Evolutionary conservation across 2,329 filamentous ascomycete genomes (phyloP).

Genomic region (Raffaelea deltoideospora): DNA sequence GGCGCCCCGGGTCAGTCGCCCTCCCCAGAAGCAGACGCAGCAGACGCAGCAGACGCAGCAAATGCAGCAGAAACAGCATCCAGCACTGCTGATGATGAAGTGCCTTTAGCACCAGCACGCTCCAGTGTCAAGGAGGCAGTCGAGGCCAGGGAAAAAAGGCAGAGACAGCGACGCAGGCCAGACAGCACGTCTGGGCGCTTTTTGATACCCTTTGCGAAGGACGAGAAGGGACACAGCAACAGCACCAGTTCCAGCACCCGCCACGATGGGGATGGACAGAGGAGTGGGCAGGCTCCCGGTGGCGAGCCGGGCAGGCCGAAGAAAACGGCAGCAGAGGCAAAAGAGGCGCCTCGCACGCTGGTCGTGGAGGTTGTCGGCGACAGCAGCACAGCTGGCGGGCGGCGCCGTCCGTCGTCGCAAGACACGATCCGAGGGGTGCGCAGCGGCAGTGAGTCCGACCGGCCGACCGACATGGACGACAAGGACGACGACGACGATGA

Average conservation of each 20-base stretch:
- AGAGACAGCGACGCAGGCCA: background rate
- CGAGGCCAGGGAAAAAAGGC: no score
- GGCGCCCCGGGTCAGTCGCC: no score
- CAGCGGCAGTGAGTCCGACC: no score
- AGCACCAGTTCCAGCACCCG: no score
- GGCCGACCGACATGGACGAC: conserved; percentile 13
- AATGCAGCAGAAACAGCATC: conserved; percentile 1
- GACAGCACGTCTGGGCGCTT: background rate
- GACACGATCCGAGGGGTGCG: conserved; percentile 28
- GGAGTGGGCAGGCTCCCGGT: no score
- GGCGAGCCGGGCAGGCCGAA: no score
- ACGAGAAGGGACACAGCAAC: conserved; percentile 25
- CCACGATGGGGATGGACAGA: no score
- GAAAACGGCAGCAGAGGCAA: background rate
- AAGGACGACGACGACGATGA: conserved; percentile 13
- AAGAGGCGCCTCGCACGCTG: conserved; percentile 44
- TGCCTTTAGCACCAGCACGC: no score
- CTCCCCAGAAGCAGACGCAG: no score
- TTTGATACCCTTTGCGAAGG: conserved; percentile 52
- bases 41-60: background rate
- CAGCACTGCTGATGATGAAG: background rate
- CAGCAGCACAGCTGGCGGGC: conserved; percentile 11
- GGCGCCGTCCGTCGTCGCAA: conserved; percentile 24
- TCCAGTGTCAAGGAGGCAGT: no score
- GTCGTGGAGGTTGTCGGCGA: conserved; percentile 46